Evolutionary conservation across 192 early-diverging fungal genomes (phyloP), one percentile per base, ranked within the genome.

Genomic region (Phycomyces nitens): DNA sequence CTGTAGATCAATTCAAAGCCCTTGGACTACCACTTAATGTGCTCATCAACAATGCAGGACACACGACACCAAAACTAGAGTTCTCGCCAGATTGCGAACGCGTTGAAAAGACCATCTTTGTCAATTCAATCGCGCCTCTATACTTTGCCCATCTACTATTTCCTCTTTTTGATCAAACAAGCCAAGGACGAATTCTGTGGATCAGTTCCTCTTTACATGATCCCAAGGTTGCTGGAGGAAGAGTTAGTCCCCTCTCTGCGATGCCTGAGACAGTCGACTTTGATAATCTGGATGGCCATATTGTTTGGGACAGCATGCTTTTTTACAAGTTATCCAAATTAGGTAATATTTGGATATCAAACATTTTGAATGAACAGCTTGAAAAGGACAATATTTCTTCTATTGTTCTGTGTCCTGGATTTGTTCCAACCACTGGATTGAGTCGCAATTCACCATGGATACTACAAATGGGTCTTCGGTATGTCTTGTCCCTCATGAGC

Each of bases 321-420:
- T 69, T 61, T 47, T 69, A 69, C 53, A 69, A 50, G 42, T 18
- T 62, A 10, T 69, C 66, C 15, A 69, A 69, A 41, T 41, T 69
- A 14, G 42, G 27, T 0, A 24, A 38, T 15, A 29, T 69, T 10
- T 69, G 60, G 51, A 44, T 42, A 18, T 51, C 44, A 11, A 56
- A 57, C 10, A 53, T 42, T 42, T 26, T 69, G 5, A 52, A 44
- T 38, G 43, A 62, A 26, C 53, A 44, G 12, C 42, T 57, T 3
- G 12, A 26, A 3, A 18, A 16, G 0, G 47, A 50, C 8, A 52
- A 62, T 20, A 53, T 68, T 18, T n/a, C 51, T 9, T 42, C 60
- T 1, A 44, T 53, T 49, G 34, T 53, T 0, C 53, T 69, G 34
- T 69, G 66, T 14, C 66, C 66, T 15, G 66, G 66, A 29, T 69